A percentile compares a stretch with the other conserved stretches of the same genome.
phyloP scores from a whole-genome alignment of 805 yeast genomes.

The Lipomyces yamadae region DNA sequence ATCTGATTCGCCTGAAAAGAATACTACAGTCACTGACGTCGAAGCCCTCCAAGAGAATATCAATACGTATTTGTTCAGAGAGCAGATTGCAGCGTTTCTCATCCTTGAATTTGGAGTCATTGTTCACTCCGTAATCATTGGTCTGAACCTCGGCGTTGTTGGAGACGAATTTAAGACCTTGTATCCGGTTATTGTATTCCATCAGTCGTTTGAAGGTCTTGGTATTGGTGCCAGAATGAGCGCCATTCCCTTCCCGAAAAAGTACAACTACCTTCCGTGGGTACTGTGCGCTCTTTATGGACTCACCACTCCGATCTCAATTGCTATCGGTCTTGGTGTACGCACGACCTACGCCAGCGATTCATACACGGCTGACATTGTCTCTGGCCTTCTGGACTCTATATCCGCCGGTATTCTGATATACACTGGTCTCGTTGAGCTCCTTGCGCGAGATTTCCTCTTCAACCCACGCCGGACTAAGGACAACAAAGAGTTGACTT shows the following conservation, averaged over 20 bases:
- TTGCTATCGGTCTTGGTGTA: conserved; percentile 76
- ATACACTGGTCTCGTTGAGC: conserved; percentile 74
- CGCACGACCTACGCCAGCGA: conserved; percentile 55
- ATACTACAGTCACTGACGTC: background rate
- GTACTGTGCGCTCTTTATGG: conserved; percentile 57
- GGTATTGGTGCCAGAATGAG: conserved; percentile 77
- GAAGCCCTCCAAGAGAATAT: conserved; percentile 17
- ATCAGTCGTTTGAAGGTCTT: conserved; percentile 78
- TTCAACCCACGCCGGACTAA: conserved; percentile 50
- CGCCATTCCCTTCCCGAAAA: conserved; percentile 58
- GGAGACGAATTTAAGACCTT: conserved; percentile 75
- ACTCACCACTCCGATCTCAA: conserved; percentile 68
- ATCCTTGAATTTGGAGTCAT: conserved; percentile 78
- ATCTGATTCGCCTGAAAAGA: conserved; percentile 9
- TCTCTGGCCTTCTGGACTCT: conserved; percentile 69
- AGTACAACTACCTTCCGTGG: conserved; percentile 57
- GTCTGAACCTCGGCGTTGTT: conserved; percentile 75
- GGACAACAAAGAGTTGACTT: conserved; percentile 37
- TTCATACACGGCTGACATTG: conserved; percentile 53
- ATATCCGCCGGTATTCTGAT: conserved; percentile 73
- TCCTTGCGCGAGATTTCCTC: conserved; percentile 74
- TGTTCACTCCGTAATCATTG: conserved; percentile 83
- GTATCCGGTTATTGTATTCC: conserved; percentile 58
- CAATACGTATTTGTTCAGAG: conserved; percentile 19
- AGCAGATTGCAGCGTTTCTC: conserved; percentile 52